Evolutionary conservation across 768 basidiomycete species (phyloP), one percentile per base, ranked within the genome.

Genomic region (Mycena latifolia): DNA sequence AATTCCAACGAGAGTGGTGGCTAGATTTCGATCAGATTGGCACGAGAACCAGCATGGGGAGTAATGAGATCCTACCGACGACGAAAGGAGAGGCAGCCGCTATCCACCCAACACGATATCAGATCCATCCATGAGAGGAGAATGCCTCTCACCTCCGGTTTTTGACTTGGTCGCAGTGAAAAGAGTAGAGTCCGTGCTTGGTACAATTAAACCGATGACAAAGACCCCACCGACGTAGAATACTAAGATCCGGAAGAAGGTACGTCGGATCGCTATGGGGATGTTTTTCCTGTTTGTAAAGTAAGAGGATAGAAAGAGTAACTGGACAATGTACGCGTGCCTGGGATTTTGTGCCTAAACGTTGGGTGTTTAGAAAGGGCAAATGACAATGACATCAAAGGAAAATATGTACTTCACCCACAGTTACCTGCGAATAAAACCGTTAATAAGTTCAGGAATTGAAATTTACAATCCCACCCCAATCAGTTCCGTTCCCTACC

Each of bases 171-270:
- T 84, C 12, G 84, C 83, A 20, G 79, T 74, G 72, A 83, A 81
- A 31, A 87, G 74, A 33, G 84, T 79, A 28, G 83, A 72, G 70
- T 87, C 78, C 27, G 84, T 88, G 67, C 86, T 87, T 15, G 90
- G 89, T 27, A 93, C 89, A 58, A 89, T 82, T 59, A 94, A 77
- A 50, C 91, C 87, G 71, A 93, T 90, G 25, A 91, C 87, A 67
- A 92, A 90, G 7, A 93, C 88, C 15, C 87, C 85, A 24, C 88
- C 87, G 48, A 92, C 84, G 72, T 92, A 93, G 83, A 94, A 87
- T 47, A 88, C 64, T 48, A 83, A 69, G 55, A 83, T 83, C 54
- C 88, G 86, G 73, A 82, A 85, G 77, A 90, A 91, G 29, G 88
- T 92, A 69, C 86, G 78, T 58, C 83, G 77, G 53, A 91, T 90